Evolutionary conservation across 169 alveolate species (phyloP), one percentile per base, ranked within the genome.

Genomic region (Cryptosporidium baileyi): DNA sequence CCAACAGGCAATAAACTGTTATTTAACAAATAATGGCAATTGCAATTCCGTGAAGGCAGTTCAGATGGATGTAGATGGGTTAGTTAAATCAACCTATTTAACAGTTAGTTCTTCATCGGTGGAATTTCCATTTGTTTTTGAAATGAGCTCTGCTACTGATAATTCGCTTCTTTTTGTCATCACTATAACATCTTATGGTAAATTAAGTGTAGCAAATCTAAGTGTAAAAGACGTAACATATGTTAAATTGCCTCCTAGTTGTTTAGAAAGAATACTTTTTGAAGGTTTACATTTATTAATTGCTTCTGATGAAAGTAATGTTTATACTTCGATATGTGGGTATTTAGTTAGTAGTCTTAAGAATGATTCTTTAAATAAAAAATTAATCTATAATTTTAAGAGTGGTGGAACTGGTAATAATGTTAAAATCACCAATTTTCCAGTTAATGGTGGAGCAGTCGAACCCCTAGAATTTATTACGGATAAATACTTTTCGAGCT

Each of bases 1-100:
- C 19, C 85, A 51, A 22, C 65, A 74, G n/a, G 51, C 85, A 3
- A 49, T 32, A 74, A 74, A 57, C 32, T 74, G 85, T 36, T 74
- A 74, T 13, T 36, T 74, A 60, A 36, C 74, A 22, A 57, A 36
- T 6, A 74, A 74, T 38, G 85, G 85, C 13, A 24, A 74, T 6
- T 74, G 85, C 24, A 32, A 51, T 54, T 60, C 85, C 49, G 8
- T 36, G 28, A 34, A 74, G 8, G 28, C 49, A 32, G 85, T 74
- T 4, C 74, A 57, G 0, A 74, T 74, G 67, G 59, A 74, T 34
- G 67, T 57, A 0, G 40, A 19, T 26, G 85, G 85, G n/a, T 74
- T 74, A 17, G 60, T 51, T 4, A 34, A 57, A 1, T 67, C 57
- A 1, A 74, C 67, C 17, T 74, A 74, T 30, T 4, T 51, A 24